Base-by-base conservation (phyloP, 768 basidiomycete species). In the Suillus paluster region DNA sequence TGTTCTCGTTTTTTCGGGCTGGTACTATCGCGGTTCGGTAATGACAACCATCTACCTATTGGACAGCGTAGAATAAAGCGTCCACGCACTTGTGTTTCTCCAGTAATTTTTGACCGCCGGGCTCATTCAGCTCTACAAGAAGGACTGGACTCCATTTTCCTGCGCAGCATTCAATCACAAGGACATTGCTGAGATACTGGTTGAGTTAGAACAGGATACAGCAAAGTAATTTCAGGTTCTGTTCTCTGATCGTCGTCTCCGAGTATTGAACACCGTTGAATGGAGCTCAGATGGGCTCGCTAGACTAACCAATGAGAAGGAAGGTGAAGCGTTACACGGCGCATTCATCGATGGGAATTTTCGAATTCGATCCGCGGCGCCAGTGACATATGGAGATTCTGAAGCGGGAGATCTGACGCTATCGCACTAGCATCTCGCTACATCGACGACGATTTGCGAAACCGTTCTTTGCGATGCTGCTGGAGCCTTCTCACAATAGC, bases 41-140 rank as follows among this genome's bases (percentile, higher is more conserved):
- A 3, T 30, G 30, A 30, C 30, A 30, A 30, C 6, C 6, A 30
- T 30, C 30, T 30, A 30, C 30, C 30, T 30, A 30, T 30, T n/a
- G n/a, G n/a, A n/a, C n/a, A n/a, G n/a, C n/a, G n/a, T n/a, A n/a
- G n/a, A n/a, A n/a, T n/a, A n/a, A n/a, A n/a, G n/a, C n/a, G n/a
- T n/a, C n/a, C n/a, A n/a, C n/a, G n/a, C n/a, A n/a, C n/a, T n/a
- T n/a, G n/a, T n/a, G n/a, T n/a, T n/a, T n/a, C 69, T 72, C 11
- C 71, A 72, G 46, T 71, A 72, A 46, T 21, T 72, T 39, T 67
- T 72, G 14, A 67, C 71, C 12, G 67, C 71, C 1, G 56, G 50
- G 5, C 64, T 63, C 39, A 70, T 72, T 21, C 64, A 57, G 55
- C 65, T 72, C 38, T 72, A 70, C 59, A 64, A 63, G 57, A 65